phyloP scores from a whole-genome alignment of 495 filamentous ascomycete species.

The Trichoderma orchidacearum region DNA sequence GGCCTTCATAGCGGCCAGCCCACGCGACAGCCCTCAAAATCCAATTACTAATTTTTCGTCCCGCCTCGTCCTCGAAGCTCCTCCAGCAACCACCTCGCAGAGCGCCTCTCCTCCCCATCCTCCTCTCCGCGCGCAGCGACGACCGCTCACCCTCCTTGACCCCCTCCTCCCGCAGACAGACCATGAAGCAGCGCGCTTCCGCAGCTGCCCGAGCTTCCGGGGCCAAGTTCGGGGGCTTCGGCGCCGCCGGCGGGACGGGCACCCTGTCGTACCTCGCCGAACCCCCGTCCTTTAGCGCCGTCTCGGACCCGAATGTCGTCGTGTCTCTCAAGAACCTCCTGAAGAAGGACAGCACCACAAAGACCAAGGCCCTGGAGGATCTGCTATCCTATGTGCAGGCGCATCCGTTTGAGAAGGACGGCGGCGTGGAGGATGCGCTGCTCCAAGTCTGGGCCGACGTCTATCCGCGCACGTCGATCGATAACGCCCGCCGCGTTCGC shows the following conservation, averaged over 20 bases:
- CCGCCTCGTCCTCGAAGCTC: background rate
- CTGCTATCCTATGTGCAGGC: conserved; percentile 47
- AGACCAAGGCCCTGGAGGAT: conserved; percentile 85
- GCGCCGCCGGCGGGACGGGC: conserved; percentile 18
- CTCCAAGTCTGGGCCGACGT: conserved; percentile 80
- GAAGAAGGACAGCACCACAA: conserved; percentile 88
- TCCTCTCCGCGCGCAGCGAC: conserved; percentile 9
- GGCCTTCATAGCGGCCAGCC: background rate
- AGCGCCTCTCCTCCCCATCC: background rate
- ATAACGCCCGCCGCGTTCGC: conserved; percentile 74
- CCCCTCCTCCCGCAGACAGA: background rate
- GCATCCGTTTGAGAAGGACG: conserved; percentile 28
- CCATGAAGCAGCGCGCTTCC: conserved; percentile 8
- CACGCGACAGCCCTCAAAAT: background rate
- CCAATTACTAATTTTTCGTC: background rate
- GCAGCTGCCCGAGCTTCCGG: conserved; percentile 11
- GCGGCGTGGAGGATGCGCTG: conserved; percentile 57
- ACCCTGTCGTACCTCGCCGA: conserved; percentile 74
- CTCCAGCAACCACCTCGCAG: background rate
- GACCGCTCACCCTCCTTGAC: background rate
- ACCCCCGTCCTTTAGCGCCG: conserved; percentile 63
- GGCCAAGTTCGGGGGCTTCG: conserved; percentile 30
- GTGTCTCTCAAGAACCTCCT: conserved; percentile 83
- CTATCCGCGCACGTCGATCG: conserved; percentile 79
- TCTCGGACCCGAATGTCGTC: conserved; percentile 67